phyloP scores from a whole-genome alignment of 1,284 basidiomycete species.

The Malassezia sp. region DNA sequence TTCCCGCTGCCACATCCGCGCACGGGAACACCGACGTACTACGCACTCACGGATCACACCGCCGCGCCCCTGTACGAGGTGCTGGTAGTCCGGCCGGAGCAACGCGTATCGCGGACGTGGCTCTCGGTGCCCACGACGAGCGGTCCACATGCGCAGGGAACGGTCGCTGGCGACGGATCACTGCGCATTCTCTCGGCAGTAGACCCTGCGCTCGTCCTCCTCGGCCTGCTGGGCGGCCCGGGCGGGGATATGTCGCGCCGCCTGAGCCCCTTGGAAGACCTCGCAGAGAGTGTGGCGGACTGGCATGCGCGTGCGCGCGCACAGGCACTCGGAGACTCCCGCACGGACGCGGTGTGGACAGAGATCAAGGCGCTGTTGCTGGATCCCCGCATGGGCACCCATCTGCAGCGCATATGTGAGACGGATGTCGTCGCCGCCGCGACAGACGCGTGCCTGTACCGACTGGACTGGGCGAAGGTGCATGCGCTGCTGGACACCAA shows the following conservation, averaged over 20 bases:
- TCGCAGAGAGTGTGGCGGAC: slow-evolving; percentile 8
- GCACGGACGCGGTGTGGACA: neutral
- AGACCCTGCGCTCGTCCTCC: slow-evolving; percentile 11
- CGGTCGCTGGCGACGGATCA: slow-evolving; percentile 6
- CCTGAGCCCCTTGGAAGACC: slow-evolving; percentile 7
- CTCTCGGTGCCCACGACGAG: neutral
- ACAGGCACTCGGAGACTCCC: neutral
- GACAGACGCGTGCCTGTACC: slow-evolving; percentile 8
- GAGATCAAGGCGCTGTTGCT: slow-evolving; percentile 4
- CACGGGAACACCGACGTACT: slow-evolving; percentile 10
- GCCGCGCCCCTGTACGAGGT: slow-evolving; percentile 4
- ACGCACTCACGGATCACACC: neutral
- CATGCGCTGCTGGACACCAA: slow-evolving; percentile 1
- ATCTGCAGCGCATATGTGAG: slow-evolving; percentile 9
- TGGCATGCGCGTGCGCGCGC: slow-evolving; percentile 8
- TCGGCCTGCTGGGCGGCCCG: slow-evolving; percentile 1
- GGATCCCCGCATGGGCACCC: neutral
- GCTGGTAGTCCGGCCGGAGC: slow-evolving; percentile 7
- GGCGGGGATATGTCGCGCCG: neutral
- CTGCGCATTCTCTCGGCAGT: slow-evolving; percentile 12
- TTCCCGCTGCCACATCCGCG: slow-evolving; percentile 13
- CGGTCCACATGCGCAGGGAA: neutral
- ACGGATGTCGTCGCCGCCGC: slow-evolving; percentile 3
- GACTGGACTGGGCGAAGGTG: neutral
- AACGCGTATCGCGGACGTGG: slow-evolving; percentile 7